Evolutionary conservation across 306 rosid genomes (phyloP).

Genomic region (Arachis stenosperma): DNA sequence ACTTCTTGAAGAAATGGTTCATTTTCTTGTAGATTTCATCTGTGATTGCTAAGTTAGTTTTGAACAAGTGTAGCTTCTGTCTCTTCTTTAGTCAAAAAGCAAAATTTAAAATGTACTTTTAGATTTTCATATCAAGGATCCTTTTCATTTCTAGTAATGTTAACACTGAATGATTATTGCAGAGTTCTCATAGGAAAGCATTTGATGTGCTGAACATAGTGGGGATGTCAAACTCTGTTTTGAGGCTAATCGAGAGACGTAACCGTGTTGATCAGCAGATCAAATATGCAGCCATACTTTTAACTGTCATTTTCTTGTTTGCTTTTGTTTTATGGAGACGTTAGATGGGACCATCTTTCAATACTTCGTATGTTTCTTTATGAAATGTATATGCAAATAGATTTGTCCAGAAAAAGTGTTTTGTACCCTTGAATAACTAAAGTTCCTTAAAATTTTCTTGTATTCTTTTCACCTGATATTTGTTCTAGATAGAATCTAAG

Average conservation of each 20-base stretch:
- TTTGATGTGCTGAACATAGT: constrained; percentile 78
- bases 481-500: no score
- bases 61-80: background rate
- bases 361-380: background rate
- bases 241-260: constrained; percentile 85
- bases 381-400: no score
- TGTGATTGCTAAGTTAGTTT: no score
- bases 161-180: constrained; percentile 15
- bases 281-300: constrained; percentile 81
- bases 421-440: no score
- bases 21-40: no score
- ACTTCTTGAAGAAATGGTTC: no score
- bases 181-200: constrained; percentile 88
- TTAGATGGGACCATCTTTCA: constrained; percentile 31
- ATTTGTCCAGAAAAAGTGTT: no score
- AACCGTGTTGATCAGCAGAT: constrained; percentile 68
- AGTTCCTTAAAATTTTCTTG: no score
- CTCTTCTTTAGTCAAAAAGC: background rate
- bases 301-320: constrained; percentile 64
- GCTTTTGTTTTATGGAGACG: constrained; percentile 51
- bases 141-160: no score
- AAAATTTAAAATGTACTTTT: background rate
- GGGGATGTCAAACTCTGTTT: constrained; percentile 81
- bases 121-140: background rate
- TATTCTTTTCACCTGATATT: no score